Evolutionary conservation across 495 filamentous ascomycete genomes (phyloP).

Genomic region (Terfezia boudieri): DNA sequence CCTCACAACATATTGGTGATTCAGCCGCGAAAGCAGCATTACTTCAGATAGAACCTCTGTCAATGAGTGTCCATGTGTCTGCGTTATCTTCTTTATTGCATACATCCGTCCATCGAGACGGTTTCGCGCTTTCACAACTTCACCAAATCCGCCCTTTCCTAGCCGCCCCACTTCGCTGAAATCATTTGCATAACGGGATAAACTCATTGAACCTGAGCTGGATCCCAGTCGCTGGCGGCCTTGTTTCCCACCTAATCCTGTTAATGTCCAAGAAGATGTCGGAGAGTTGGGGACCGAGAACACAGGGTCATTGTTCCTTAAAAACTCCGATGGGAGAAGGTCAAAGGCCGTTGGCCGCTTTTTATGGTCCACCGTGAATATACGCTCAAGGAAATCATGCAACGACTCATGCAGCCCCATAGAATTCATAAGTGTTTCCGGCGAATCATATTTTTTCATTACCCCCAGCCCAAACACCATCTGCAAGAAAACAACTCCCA

Average conservation of each 20-base stretch:
- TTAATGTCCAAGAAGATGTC: slow-evolving; percentile 3
- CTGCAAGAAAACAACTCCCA: slow-evolving; percentile 72
- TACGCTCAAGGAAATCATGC: slow-evolving; percentile 52
- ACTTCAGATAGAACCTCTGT: slow-evolving; percentile 82
- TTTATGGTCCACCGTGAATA: slow-evolving; percentile 63
- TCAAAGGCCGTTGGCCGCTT: slow-evolving; percentile 80
- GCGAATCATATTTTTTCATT: slow-evolving; percentile 53
- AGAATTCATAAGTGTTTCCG: slow-evolving; percentile 34
- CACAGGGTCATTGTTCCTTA: slow-evolving; percentile 36
- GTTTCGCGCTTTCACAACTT: slow-evolving; percentile 91
- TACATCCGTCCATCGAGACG: slow-evolving; percentile 83
- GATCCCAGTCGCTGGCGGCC: slow-evolving; percentile 29
- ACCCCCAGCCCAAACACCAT: slow-evolving; percentile 80
- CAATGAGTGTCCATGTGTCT: slow-evolving; percentile 53
- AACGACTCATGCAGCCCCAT: slow-evolving; percentile 51
- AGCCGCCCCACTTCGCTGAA: slow-evolving; percentile 74
- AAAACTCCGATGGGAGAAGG: slow-evolving; percentile 69
- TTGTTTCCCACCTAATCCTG: slow-evolving; percentile 12
- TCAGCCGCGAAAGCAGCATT: slow-evolving; percentile 68
- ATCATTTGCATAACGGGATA: slow-evolving; percentile 45
- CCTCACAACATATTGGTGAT: slow-evolving; percentile 86
- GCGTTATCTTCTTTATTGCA: slow-evolving; percentile 87
- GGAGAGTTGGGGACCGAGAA: slow-evolving; percentile 6
- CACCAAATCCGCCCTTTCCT: slow-evolving; percentile 85
- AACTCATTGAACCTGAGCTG: slow-evolving; percentile 16